Evolutionary conservation across 257 asterid species (phyloP).

Genomic region (Jasminum sambac): DNA sequence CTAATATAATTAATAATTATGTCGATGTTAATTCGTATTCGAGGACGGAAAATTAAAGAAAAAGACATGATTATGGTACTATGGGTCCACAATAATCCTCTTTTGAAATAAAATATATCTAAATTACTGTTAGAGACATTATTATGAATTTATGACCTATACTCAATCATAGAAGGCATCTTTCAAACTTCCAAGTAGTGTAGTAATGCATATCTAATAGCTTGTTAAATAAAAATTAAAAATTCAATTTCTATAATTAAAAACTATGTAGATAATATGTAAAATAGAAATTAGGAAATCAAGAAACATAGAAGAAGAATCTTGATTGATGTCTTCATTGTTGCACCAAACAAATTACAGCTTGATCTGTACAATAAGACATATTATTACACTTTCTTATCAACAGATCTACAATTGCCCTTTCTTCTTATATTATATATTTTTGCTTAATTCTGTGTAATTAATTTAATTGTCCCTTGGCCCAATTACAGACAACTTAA

Average conservation of each 20-base stretch:
- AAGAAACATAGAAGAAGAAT: constrained; percentile 37
- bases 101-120: not conserved
- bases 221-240: no score
- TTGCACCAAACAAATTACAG: constrained; percentile 38
- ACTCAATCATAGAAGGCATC: constrained; percentile 35
- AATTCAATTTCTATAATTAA: no score
- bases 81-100: not conserved
- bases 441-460: constrained; percentile 15
- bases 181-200: not conserved
- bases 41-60: not conserved
- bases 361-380: constrained; percentile 38
- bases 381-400: constrained; percentile 45
- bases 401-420: constrained; percentile 51
- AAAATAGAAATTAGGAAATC: not conserved
- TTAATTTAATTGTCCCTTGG: constrained; percentile 39
- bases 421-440: constrained; percentile 9
- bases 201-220: no score
- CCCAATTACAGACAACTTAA: constrained; percentile 28
- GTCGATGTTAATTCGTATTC: not conserved
- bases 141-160: constrained; percentile 7
- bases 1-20: no score
- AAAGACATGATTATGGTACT: not conserved
- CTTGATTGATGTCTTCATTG: constrained; percentile 35
- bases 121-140: constrained; percentile 21
- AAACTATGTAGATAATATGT: not conserved